Evolutionary conservation across 1,284 basidiomycete species (phyloP).

Genomic region (Singerocomus inundabilis): DNA sequence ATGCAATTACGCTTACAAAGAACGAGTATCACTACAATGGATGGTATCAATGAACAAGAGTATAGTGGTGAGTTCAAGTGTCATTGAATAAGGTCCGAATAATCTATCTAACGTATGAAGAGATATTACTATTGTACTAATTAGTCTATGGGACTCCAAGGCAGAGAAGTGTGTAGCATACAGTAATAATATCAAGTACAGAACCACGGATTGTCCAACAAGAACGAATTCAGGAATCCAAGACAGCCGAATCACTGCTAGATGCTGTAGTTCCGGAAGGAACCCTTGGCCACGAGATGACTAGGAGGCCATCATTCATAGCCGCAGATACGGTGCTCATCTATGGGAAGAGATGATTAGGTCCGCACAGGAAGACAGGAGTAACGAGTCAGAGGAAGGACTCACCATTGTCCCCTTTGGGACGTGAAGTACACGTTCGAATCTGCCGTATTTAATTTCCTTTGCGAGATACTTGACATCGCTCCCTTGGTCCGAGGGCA

Average conservation of each 20-base stretch:
- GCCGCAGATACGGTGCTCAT: conserved; percentile 37
- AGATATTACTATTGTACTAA: conserved; percentile 13
- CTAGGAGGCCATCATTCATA: conserved; percentile 34
- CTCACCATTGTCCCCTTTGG: conserved; percentile 34
- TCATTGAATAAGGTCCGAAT: background rate
- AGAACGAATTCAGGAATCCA: conserved; percentile 10
- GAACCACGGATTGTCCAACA: background rate
- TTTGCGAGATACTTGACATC: conserved; percentile 21
- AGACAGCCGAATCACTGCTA: conserved; percentile 3
- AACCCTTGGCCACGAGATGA: conserved; percentile 30
- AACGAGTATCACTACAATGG: conserved; percentile 7
- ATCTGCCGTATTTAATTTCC: conserved; percentile 34
- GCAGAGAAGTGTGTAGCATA: conserved; percentile 5
- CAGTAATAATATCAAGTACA: conserved; percentile 1
- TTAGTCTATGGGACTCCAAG: conserved; percentile 11
- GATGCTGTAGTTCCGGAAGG: conserved; percentile 21
- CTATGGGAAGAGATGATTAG: conserved; percentile 6
- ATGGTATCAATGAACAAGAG: background rate
- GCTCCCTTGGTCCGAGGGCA: conserved; percentile 21
- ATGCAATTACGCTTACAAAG: background rate
- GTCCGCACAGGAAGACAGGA: conserved; percentile 8
- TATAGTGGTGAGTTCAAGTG: background rate
- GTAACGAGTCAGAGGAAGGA: conserved; percentile 1
- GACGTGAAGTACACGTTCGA: conserved; percentile 31
- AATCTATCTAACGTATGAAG: background rate